phyloP scores from a whole-genome alignment of 2,329 filamentous ascomycete genomes.

The Cercospora sp. region DNA sequence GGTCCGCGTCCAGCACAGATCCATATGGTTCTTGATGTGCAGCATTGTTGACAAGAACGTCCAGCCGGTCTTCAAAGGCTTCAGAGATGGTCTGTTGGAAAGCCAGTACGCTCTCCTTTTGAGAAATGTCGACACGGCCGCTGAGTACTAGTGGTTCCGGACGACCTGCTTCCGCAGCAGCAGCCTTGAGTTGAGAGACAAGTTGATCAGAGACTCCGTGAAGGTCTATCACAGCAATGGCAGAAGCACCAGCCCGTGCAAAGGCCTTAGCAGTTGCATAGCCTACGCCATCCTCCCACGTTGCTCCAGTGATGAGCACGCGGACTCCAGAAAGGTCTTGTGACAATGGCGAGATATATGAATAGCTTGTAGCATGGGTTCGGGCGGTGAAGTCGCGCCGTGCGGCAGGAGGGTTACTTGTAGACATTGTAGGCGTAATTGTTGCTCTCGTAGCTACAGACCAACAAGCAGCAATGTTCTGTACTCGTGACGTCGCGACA shows the following conservation, averaged over 20 bases:
- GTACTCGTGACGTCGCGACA: neutral
- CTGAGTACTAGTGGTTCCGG: conserved; percentile 44
- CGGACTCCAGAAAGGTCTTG: conserved; percentile 30
- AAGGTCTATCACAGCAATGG: conserved; percentile 34
- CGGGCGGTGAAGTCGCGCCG: conserved; percentile 16
- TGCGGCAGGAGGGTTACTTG: neutral
- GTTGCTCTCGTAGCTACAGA: neutral
- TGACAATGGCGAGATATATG: conserved; percentile 10
- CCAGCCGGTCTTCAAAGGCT: conserved; percentile 35
- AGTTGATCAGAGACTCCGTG: neutral
- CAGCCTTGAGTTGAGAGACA: conserved; percentile 33
- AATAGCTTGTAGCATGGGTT: conserved; percentile 11
- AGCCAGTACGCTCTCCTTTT: conserved; percentile 37
- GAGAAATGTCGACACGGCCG: conserved; percentile 47
- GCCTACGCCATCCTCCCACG: conserved; percentile 38
- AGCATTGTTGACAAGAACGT: conserved; percentile 43
- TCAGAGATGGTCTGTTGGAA: conserved; percentile 37
- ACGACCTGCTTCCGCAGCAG: conserved; percentile 39
- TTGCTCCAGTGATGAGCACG: conserved; percentile 43
- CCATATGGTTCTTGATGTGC: conserved; percentile 27
- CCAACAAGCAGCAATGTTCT: neutral
- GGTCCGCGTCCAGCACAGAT: conserved; percentile 32
- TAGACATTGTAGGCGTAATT: neutral
- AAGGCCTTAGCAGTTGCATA: conserved; percentile 40
- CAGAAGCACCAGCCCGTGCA: conserved; percentile 40